A percentile compares a stretch with the other conserved stretches of the same genome.
These are phyloP conservation scores for Kwoniella heveanensis DNA, from an alignment of 768 basidiomycete genomes.

Conservation along the genomic window DNA sequence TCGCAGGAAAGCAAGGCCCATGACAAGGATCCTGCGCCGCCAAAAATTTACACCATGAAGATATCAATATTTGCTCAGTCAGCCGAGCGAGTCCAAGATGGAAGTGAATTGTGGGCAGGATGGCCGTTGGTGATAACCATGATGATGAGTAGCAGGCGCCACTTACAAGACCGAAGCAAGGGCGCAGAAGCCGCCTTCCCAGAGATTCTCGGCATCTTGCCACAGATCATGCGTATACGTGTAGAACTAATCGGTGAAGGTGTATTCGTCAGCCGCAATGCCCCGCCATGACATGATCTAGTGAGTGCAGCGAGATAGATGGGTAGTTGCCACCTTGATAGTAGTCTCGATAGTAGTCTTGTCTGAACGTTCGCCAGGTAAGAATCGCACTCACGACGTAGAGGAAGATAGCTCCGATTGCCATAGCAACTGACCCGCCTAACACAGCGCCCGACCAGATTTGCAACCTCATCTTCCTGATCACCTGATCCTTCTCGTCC, in stretches of 20 bases:
- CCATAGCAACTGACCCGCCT: constrained; percentile 72
- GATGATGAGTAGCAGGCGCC: not conserved
- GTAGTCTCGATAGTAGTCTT: too few relatives aligned
- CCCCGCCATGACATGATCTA: not conserved
- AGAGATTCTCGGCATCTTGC: constrained; percentile 75
- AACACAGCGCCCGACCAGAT: constrained; percentile 69
- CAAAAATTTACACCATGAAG: too few relatives aligned
- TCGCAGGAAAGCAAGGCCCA: constrained; percentile 72
- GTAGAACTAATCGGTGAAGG: constrained; percentile 66
- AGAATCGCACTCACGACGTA: constrained; percentile 60
- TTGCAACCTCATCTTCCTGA: constrained; percentile 30
- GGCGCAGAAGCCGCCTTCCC: constrained; percentile 72
- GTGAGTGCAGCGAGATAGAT: not conserved
- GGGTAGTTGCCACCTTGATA: too few relatives aligned
- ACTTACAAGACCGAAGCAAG: constrained; percentile 38
- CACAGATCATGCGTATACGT: constrained; percentile 83
- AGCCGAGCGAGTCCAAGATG: too few relatives aligned
- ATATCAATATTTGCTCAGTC: too few relatives aligned
- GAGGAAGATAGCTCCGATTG: constrained; percentile 86
- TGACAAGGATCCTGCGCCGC: constrained; percentile 30
- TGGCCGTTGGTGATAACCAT: too few relatives aligned
- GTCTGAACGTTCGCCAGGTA: too few relatives aligned
- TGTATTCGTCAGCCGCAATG: not conserved
- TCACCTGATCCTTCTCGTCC: constrained; percentile 27
- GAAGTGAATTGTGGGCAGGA: too few relatives aligned